Evolutionary conservation across 352 stramenopile species (phyloP).

Genomic region (Phytopythium cucurbitacearum): DNA sequence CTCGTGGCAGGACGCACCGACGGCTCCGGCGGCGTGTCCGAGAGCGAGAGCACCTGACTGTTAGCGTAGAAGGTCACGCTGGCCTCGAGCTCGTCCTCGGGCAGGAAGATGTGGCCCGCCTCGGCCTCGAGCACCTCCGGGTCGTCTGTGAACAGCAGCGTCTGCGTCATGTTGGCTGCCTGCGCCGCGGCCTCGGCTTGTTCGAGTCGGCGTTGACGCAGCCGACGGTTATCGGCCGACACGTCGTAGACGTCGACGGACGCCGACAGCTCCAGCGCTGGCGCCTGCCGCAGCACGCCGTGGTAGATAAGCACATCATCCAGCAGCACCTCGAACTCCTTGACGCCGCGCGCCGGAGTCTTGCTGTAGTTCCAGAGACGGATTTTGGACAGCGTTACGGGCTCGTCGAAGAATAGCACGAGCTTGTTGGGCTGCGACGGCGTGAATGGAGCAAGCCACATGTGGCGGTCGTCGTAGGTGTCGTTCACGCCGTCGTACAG

Average conservation of each 20-base stretch:
- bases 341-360: slow-evolving; percentile 66
- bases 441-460: slow-evolving; percentile 71
- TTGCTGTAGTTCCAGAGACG: slow-evolving; percentile 89
- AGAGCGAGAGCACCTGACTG: slow-evolving; percentile 63
- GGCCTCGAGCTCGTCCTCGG: slow-evolving; percentile 51
- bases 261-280: slow-evolving; percentile 21
- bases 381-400: slow-evolving; percentile 71
- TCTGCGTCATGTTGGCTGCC: slow-evolving; percentile 55
- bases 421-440: slow-evolving; percentile 64
- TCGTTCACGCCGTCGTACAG: slow-evolving; percentile 72
- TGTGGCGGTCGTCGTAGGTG: slow-evolving; percentile 73
- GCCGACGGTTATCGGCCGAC: slow-evolving; percentile 33
- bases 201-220: slow-evolving; percentile 36
- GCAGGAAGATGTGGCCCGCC: slow-evolving; percentile 46
- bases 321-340: slow-evolving; percentile 78
- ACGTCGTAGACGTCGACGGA: slow-evolving; percentile 14
- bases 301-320: slow-evolving; percentile 84
- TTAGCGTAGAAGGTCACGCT: slow-evolving; percentile 77
- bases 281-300: slow-evolving; percentile 41
- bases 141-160: slow-evolving; percentile 76
- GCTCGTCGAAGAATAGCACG: slow-evolving; percentile 76
- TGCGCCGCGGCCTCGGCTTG: slow-evolving; percentile 36
- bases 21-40: slow-evolving; percentile 36
- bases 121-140: slow-evolving; percentile 48
- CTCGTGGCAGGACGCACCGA: slow-evolving; percentile 43